Conservation (phyloP, 2,329 filamentous ascomycete genomes). For the Penicillium janthinellum region DNA sequence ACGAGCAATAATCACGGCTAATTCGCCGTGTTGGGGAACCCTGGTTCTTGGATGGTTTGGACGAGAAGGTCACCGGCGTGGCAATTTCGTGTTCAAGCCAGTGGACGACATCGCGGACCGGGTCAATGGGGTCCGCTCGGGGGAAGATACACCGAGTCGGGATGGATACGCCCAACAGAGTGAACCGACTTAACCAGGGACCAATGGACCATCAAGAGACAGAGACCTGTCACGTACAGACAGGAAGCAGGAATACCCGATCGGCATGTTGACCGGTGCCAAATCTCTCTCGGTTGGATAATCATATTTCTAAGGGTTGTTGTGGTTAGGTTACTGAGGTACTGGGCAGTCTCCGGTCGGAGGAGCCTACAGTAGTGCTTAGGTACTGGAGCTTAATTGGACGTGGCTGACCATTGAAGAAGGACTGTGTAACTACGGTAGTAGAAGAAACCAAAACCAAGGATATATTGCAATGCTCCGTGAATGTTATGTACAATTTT, state of each 20-base stretch:
- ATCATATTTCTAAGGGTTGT: not conserved
- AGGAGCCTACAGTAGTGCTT: not conserved
- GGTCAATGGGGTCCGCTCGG: not conserved
- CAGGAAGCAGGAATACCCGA: not conserved
- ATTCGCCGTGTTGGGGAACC: not conserved
- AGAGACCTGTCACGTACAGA: not conserved
- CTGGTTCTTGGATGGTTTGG: not conserved
- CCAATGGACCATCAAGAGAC: not conserved
- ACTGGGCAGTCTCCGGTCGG: not conserved
- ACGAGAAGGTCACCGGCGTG: not conserved
- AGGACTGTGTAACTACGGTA: too few relatives aligned
- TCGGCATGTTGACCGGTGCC: not conserved
- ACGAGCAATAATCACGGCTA: not conserved
- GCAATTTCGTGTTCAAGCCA: not conserved
- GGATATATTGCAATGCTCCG: not conserved
- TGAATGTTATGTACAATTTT: constrained; percentile 1
- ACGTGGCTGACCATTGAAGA: not conserved
- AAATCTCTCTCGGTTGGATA: not conserved
- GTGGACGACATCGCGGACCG: not conserved
- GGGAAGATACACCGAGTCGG: not conserved
- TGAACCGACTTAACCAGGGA: not conserved
- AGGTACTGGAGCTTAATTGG: not conserved
- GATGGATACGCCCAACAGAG: not conserved
- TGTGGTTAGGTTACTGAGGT: too few relatives aligned
- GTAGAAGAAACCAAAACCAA: not conserved